Base-by-base conservation (phyloP, 768 basidiomycete species). In the Clavaria fumosa region DNA sequence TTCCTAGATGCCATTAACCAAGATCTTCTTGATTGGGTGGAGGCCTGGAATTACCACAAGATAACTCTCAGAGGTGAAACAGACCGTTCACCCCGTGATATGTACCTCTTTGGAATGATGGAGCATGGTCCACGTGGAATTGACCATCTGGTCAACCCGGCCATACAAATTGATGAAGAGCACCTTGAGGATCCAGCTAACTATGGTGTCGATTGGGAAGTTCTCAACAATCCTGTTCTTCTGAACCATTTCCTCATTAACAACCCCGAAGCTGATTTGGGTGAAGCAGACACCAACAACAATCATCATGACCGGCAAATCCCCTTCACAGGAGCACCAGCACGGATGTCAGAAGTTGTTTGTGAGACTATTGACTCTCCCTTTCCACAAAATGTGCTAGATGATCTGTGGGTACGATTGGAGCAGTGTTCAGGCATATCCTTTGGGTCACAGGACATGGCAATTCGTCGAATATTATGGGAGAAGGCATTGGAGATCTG, bases 41-140 rank as follows among this genome's bases (percentile, higher is more conserved):
- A 48, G 9, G 23, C 46, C 2, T 58, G 55, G 57, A 58, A 58
- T 33, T 33, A 35, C 2, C 57, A 59, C 31, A 34, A 34, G 4
- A 19, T 49, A 11, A 31, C 30, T 14, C 34, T 45, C 18, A 19
- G 23, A 3, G 43, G 45, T 10, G 39, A 51, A 37, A 34, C 36
- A 11, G 27, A 27, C 2, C 35, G 42, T 14, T 41, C 35, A 12
- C 50, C 46, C 1, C 18, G 35, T 2, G 46, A 50, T 14, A 45
- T 51, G 39, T 51, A 41, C 32, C 9, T 46, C 6, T 50, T 50
- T 37, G 46, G 48, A 6, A 40, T 43, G 36, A 23, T 49, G 0
- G 24, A 46, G 28, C 27, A 50, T 7, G 49, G 49, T 10, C 26
- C 35, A 4, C 40, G 45, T 9, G 45, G 48, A 19, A 12, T 50